Evolutionary conservation across 1,284 basidiomycete species (phyloP).

Genomic region (Pterulicium gracile): DNA sequence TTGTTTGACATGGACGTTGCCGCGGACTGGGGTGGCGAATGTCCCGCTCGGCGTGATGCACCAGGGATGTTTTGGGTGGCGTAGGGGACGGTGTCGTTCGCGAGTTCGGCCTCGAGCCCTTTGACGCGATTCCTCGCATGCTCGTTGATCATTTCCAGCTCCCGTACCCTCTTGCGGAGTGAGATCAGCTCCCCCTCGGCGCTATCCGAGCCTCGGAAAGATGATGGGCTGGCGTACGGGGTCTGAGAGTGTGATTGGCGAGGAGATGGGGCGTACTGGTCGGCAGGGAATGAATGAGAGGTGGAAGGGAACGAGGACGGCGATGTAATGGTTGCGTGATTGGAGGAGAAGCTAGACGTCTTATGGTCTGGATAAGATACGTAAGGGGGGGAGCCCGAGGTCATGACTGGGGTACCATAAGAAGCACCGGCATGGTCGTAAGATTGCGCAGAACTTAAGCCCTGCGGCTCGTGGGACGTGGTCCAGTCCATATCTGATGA

Average conservation of each 20-base stretch:
- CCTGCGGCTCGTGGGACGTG: not conserved
- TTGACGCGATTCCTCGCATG: slow-evolving; percentile 31
- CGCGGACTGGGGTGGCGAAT: slow-evolving; percentile 15
- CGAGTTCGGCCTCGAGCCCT: slow-evolving; percentile 31
- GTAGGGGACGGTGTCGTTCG: slow-evolving; percentile 12
- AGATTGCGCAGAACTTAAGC: not conserved
- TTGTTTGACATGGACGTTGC: slow-evolving; percentile 29
- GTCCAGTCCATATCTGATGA: not conserved
- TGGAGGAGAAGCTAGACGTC: not conserved
- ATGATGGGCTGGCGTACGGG: slow-evolving; percentile 16
- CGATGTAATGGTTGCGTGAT: not conserved
- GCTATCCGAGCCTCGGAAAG: slow-evolving; percentile 13
- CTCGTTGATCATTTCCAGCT: slow-evolving; percentile 36
- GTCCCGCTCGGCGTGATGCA: not conserved
- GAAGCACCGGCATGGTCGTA: not conserved
- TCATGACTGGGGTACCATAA: not conserved
- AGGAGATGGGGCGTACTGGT: not conserved
- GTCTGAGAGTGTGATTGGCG: not conserved
- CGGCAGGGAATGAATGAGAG: slow-evolving; percentile 3
- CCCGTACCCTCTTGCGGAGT: slow-evolving; percentile 25
- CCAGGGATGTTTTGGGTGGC: slow-evolving; percentile 21
- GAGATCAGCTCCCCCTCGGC: slow-evolving; percentile 20
- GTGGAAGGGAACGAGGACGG: slow-evolving; percentile 4
- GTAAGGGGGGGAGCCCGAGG: not conserved
- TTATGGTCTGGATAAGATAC: not conserved